Evolutionary conservation across 1,284 basidiomycete species (phyloP).

Genomic region (Violaceomyces palustris): DNA sequence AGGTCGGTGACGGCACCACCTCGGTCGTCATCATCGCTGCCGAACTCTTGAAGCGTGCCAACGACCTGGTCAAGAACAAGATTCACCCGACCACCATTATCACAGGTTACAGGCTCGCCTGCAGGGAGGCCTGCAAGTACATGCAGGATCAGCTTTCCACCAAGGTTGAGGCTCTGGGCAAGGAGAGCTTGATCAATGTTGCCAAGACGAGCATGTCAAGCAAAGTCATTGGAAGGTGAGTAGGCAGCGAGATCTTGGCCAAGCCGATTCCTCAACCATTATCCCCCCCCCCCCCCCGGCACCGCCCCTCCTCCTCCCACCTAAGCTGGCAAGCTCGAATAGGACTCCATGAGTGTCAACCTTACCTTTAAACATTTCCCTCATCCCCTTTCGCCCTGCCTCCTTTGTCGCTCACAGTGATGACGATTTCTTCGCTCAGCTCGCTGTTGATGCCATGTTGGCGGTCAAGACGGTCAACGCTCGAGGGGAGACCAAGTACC

Average conservation of each 20-base stretch:
- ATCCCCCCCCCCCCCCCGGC: too few species aligned
- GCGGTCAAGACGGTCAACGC: constrained; percentile 92
- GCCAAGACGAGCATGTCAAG: constrained; percentile 99
- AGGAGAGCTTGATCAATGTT: constrained; percentile 88
- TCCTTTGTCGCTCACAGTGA: constrained; percentile 69
- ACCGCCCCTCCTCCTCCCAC: too few species aligned
- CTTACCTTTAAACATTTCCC: too few species aligned
- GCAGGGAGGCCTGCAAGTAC: constrained; percentile 94
- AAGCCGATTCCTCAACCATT: too few species aligned
- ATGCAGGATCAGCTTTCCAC: constrained; percentile 96
- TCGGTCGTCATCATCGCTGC: constrained; percentile 97
- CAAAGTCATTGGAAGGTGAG: constrained; percentile 96
- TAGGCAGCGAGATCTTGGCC: too few species aligned
- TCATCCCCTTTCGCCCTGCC: too few species aligned
- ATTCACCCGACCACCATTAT: constrained; percentile 99
- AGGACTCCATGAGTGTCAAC: too few species aligned
- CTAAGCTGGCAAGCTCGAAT: too few species aligned
- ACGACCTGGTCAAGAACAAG: constrained; percentile 96
- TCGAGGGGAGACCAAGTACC: constrained; percentile 95
- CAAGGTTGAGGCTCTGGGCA: constrained; percentile 85
- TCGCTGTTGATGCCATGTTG: constrained; percentile 98
- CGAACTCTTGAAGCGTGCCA: constrained; percentile 87
- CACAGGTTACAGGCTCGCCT: constrained; percentile 94
- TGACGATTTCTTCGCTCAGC: constrained; percentile 94
- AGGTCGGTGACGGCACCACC: constrained; percentile 98